Base-by-base conservation (phyloP, 345 rosid genomes). In the Heritiera littoralis region DNA sequence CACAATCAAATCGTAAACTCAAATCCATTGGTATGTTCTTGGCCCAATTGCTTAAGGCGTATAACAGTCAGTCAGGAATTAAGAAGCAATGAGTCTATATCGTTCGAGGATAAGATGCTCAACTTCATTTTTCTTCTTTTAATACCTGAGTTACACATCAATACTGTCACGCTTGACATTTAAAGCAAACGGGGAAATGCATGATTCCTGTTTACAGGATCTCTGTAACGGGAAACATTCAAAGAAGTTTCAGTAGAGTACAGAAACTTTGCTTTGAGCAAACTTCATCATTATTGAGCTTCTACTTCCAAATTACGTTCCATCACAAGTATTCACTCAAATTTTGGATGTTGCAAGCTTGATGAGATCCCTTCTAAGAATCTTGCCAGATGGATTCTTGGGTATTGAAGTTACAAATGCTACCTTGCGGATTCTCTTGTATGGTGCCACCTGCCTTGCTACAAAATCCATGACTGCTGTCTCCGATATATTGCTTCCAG, bases 331-430 rank as follows among this genome's bases (percentile, higher is more conserved):
- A 28, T 30, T 28, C 15, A 28, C 15, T 89, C 82, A 94, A 5
- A 94, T 87, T 82, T 89, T 94, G 73, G 98, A 93, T 72, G 88
- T 86, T 12, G 98, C 97, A 4, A 89, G 84, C 88, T 87, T 88
- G 60, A 93, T 90, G 59, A 95, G 88, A 81, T 92, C 98, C 80
- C 90, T 95, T 78, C 98, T 86, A 10, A 93, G 94, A 68, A 88
- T 90, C 84, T 95, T 95, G 70, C 98, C 98, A 0, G 98, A 92
- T 11, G 90, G 88, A 82, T 88, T 93, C 83, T 90, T 95, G 5
- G 97, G 98, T 40, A 95, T 81, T 30, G 92, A 86, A 69, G 79
- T 81, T 15, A 92, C 67, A 78, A 88, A 92, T 14, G 92, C 85
- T 46, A 92, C 92, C 79, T 84, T 88, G 60, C 97, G 84, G 9